These are phyloP conservation scores for Emmonsia crescens DNA, from an alignment of 2,329 filamentous ascomycete species.

Conservation along the genomic window DNA sequence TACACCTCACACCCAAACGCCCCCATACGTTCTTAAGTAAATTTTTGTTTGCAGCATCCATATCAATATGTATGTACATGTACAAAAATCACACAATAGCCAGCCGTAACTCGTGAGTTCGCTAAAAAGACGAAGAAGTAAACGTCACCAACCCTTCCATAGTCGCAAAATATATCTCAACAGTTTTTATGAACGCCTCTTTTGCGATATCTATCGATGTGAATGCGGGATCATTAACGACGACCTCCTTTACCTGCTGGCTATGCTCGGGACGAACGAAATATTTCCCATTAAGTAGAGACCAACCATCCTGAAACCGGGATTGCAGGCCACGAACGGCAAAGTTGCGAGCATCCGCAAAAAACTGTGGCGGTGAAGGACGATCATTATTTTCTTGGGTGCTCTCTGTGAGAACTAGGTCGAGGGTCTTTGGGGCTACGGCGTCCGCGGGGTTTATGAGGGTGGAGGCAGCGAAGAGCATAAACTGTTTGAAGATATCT, in stretches of 20 bases:
- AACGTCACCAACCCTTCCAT: conserved; percentile 14
- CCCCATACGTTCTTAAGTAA: neutral
- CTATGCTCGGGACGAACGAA: conserved; percentile 35
- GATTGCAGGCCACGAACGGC: conserved; percentile 34
- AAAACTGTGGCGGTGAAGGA: conserved; percentile 11
- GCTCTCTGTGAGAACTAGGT: conserved; percentile 13
- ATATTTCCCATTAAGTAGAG: conserved; percentile 32
- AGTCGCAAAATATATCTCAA: conserved; percentile 14
- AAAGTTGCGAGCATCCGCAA: conserved; percentile 21
- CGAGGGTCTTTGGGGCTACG: conserved; percentile 7
- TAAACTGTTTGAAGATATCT: conserved; percentile 31
- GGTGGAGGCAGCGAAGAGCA: conserved; percentile 22
- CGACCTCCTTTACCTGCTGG: conserved; percentile 35
- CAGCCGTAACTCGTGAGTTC: neutral
- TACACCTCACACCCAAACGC: neutral
- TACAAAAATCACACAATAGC: neutral
- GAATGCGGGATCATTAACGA: conserved; percentile 27
- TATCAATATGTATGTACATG: neutral
- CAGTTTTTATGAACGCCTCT: conserved; percentile 17
- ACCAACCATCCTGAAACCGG: conserved; percentile 39
- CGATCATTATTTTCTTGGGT: neutral
- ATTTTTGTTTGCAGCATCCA: neutral
- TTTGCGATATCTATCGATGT: conserved; percentile 15
- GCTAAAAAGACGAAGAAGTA: conserved; percentile 1
- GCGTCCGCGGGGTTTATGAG: conserved; percentile 17